Evolutionary conservation across 2,329 filamentous ascomycete genomes (phyloP).

Genomic region (Aspergillus clavatus): DNA sequence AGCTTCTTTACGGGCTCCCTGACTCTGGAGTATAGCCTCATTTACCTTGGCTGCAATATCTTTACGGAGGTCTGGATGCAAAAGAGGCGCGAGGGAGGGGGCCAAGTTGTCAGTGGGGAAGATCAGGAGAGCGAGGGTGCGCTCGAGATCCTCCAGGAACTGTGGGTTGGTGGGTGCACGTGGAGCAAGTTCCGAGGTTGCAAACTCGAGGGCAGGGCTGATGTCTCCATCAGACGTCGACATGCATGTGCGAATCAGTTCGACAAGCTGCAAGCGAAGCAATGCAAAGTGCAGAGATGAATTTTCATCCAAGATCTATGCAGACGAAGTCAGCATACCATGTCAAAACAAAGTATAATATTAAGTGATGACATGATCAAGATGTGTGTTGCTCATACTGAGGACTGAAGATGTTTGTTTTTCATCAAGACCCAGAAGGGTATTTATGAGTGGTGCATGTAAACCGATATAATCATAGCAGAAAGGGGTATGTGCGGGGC

Average conservation of each 20-base stretch:
- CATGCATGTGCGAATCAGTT: conserved; percentile 78
- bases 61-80: conserved; percentile 73
- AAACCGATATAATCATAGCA: conserved; percentile 88
- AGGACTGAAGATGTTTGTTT: conserved; percentile 72
- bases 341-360: conserved; percentile 10
- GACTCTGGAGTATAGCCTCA: conserved; percentile 72
- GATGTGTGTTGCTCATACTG: conserved; percentile 66
- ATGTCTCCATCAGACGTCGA: conserved; percentile 66
- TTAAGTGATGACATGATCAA: conserved; percentile 9
- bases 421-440: conserved; percentile 84
- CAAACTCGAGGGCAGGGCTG: conserved; percentile 75
- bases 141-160: conserved; percentile 82
- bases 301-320: conserved; percentile 79
- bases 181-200: conserved; percentile 79
- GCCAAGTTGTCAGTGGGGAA: conserved; percentile 78
- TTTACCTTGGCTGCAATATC: conserved; percentile 87
- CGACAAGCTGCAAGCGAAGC: conserved; percentile 84
- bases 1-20: conserved; percentile 70
- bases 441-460: conserved; percentile 99
- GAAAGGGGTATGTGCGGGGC: conserved; percentile 27
- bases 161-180: conserved; percentile 74
- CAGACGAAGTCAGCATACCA: conserved; percentile 21
- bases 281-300: conserved; percentile 82
- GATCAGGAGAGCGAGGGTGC: conserved; percentile 87
- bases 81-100: conserved; percentile 67